phyloP scores from a whole-genome alignment of 2,329 filamentous ascomycete species.

The Aureobasidium zeae region DNA sequence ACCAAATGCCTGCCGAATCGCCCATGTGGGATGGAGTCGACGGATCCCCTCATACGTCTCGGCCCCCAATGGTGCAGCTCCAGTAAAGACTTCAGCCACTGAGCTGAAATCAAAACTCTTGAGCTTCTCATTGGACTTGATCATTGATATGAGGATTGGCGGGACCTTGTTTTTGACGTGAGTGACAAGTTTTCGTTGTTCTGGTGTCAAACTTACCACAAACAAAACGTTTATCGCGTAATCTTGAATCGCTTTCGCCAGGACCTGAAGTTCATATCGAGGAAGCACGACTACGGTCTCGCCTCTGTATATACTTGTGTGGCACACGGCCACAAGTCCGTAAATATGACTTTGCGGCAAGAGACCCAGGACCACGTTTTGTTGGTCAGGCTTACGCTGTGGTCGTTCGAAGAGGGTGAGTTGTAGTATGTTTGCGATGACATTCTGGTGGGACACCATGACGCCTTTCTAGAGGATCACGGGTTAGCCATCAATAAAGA shows the following conservation, averaged over 20 bases:
- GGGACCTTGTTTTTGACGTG: constrained; percentile 27
- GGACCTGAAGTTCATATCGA: constrained; percentile 58
- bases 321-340: constrained; percentile 56
- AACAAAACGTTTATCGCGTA: no score
- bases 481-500: neutral
- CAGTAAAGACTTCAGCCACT: constrained; percentile 54
- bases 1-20: constrained; percentile 53
- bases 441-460: constrained; percentile 65
- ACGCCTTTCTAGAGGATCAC: constrained; percentile 55
- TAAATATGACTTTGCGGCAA: constrained; percentile 72
- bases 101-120: constrained; percentile 58
- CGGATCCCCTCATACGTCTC: constrained; percentile 57
- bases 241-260: constrained; percentile 55
- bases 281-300: constrained; percentile 59
- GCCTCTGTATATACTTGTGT: constrained; percentile 54
- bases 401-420: no score
- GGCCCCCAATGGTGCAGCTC: constrained; percentile 62
- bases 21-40: constrained; percentile 51
- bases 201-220: constrained; percentile 31
- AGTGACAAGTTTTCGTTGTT: constrained; percentile 38
- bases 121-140: constrained; percentile 50
- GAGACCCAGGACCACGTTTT: no score
- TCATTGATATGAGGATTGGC: constrained; percentile 61
- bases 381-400: no score
- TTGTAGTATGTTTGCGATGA: constrained; percentile 55